Evolutionary conservation across 371 early-diverging fungal species (phyloP).

Genomic region (Mycotypha africana): DNA sequence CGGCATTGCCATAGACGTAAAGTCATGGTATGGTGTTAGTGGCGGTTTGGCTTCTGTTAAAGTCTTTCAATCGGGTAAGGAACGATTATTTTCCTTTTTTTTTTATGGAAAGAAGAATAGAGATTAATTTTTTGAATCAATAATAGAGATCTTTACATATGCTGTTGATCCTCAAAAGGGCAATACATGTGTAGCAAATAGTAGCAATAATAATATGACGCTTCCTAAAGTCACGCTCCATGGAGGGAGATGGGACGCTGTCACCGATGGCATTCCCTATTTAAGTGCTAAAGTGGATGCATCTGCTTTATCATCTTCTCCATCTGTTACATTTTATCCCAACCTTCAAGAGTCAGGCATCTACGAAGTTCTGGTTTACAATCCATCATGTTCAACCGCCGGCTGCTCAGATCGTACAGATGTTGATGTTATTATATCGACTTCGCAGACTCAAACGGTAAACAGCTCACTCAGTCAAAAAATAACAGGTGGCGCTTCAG

Average conservation of each 20-base stretch:
- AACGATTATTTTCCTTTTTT: too few species aligned
- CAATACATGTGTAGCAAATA: slow-evolving; percentile 13
- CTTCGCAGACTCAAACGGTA: slow-evolving; percentile 19
- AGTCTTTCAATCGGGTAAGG: slow-evolving; percentile 59
- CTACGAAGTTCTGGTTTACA: slow-evolving; percentile 56
- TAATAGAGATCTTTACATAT: slow-evolving; percentile 15
- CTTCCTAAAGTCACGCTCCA: not conserved
- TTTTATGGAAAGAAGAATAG: too few species aligned
- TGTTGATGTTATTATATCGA: slow-evolving; percentile 27
- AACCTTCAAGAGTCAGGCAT: slow-evolving; percentile 59
- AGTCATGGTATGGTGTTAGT: slow-evolving; percentile 69
- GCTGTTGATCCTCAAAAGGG: slow-evolving; percentile 23
- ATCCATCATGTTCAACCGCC: slow-evolving; percentile 52
- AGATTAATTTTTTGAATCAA: too few species aligned
- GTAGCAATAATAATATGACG: not conserved
- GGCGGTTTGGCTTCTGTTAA: slow-evolving; percentile 68
- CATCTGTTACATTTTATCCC: slow-evolving; percentile 47
- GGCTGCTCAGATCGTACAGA: slow-evolving; percentile 44
- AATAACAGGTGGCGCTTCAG: slow-evolving; percentile 10
- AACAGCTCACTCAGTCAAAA: slow-evolving; percentile 26
- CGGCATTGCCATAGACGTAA: slow-evolving; percentile 59
- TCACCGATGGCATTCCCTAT: not conserved
- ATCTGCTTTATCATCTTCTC: slow-evolving; percentile 5
- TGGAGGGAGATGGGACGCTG: slow-evolving; percentile 1
- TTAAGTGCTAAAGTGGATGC: not conserved